A percentile compares a stretch with the other conserved stretches of the same genome.
These are phyloP conservation scores for Teratosphaeria epicoccoides DNA, from an alignment of 2,329 filamentous ascomycete genomes.

Conservation along the genomic window DNA sequence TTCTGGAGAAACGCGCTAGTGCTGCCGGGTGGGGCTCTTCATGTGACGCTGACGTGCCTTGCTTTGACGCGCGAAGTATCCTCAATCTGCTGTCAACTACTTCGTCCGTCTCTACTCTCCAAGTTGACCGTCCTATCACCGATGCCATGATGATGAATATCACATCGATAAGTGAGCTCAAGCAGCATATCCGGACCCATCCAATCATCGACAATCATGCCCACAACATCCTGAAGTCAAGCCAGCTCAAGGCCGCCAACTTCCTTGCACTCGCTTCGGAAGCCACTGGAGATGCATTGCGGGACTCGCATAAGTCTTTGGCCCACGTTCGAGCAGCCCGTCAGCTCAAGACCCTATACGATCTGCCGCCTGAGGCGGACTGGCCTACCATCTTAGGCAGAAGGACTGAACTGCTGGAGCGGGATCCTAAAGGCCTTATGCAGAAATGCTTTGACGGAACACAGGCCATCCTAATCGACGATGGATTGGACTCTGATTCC, in stretches of 20 bases:
- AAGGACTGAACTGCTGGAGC: constrained; percentile 36
- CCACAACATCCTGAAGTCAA: constrained; percentile 53
- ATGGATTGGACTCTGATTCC: constrained; percentile 51
- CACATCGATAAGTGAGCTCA: constrained; percentile 15
- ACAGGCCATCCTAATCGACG: constrained; percentile 66
- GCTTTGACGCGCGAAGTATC: neutral
- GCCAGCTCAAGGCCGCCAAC: constrained; percentile 39
- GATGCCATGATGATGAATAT: neutral
- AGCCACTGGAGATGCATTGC: constrained; percentile 57
- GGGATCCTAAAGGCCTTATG: constrained; percentile 45
- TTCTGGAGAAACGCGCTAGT: neutral
- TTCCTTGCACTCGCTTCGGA: constrained; percentile 60
- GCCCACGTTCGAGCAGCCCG: constrained; percentile 59
- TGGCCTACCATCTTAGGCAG: constrained; percentile 48
- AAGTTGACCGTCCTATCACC: neutral
- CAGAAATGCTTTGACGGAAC: constrained; percentile 59
- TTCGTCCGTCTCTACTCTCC: neutral
- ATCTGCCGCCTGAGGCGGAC: constrained; percentile 44
- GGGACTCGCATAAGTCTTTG: constrained; percentile 51
- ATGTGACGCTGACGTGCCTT: neutral
- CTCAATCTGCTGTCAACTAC: neutral
- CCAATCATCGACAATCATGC: constrained; percentile 67
- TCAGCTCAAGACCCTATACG: constrained; percentile 56
- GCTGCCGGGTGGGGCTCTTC: neutral
- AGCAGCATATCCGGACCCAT: constrained; percentile 14